Evolutionary conservation across 148 eudicot genomes (phyloP), one percentile per base, ranked within the genome.

Genomic region (Rhododendron kiyosumense): DNA sequence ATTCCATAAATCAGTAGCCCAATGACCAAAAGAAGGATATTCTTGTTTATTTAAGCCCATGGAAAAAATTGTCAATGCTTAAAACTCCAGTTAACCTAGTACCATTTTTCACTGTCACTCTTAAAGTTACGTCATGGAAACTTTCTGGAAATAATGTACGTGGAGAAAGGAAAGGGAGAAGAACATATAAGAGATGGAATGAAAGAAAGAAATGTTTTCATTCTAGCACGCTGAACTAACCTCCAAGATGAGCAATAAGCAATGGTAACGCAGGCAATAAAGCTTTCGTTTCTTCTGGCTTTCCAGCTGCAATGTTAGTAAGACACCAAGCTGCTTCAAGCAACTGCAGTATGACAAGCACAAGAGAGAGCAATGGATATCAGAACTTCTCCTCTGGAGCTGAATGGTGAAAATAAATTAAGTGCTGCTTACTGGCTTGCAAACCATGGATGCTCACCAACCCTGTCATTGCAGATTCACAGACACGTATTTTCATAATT

Each of bases 271-370:
- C 99, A 83, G 99, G 98, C 86, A 94, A 88, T 88, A 97, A 88
- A 61, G 99, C 92, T 88, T 91, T 93, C 49, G 98, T 97, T 90
- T 95, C 99, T 89, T 95, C 98, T 61, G 98, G 98, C 86, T 88
- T 93, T 73, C 99, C 99, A 54, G 98, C 98, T 14, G 99, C 99
- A 74, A 97, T 94, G 88, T 95, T 97, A 38, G 99, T 97, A 84
- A 97, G 94, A 88, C 98, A 97, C 99, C 98, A 97, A 90, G 99
- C 98, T 71, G 98, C 94, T 89, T 97, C 98, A 85, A 94, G 99
- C 91, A 97, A 91, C 99, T 97, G 94, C 76, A 78, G 84, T 77
- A 84, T 34, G 32, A 80, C n/a, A 86, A 87, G 76, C 48, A 36
- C 28, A 81, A 28, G 32, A 36, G 41, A 61, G 34, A 57, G 34